Evolutionary conservation across 2,329 filamentous ascomycete species (phyloP), one percentile per base, ranked within the genome.

Genomic region (Myotisia sp.): DNA sequence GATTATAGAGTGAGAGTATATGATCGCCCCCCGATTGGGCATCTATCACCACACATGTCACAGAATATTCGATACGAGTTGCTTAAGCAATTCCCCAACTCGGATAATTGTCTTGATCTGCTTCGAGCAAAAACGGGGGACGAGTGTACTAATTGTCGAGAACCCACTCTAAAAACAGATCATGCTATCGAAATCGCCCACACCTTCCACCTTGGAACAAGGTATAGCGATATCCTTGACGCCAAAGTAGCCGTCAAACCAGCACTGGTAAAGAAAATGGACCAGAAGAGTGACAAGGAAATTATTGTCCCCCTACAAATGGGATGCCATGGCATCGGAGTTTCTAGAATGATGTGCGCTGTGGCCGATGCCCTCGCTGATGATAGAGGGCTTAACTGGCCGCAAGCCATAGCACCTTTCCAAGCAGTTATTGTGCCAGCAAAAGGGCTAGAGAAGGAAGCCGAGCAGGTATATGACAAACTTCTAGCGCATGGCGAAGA

Each of bases 321-420:
- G 90, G 90, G 90, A 36, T 98, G 90, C 53, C 84, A 94, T 51
- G 90, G 90, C 1, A 92, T 98, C 41, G 90, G 90, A 2, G 74
- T 98, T 12, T 92, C 85, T 4, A 78, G 90, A 28, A 76, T 98
- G 47, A 77, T 98, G 41, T 85, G 79, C 6, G 84, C 90, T 1
- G 74, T 90, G 1, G 86, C 86, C 1, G 78, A 87, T 42, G 70
- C 78, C 24, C 64, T 84, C 6, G 68, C 74, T 0, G 83, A 92
- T 44, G 51, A 67, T 2, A 70, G 63, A 49, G 90, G 85, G 0
- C 65, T 95, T 5, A 84, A 83, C 47, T 98, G 90, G 90, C 90
- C 90, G 1, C 67, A 76, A 4, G 74, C 65, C 6, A 85, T 95
- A 43, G 83, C 90, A 2, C 90, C 90, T 0, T 95, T 79, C 47